Conservation (phyloP, 345 rosid species). For the Citrus maxima region DNA sequence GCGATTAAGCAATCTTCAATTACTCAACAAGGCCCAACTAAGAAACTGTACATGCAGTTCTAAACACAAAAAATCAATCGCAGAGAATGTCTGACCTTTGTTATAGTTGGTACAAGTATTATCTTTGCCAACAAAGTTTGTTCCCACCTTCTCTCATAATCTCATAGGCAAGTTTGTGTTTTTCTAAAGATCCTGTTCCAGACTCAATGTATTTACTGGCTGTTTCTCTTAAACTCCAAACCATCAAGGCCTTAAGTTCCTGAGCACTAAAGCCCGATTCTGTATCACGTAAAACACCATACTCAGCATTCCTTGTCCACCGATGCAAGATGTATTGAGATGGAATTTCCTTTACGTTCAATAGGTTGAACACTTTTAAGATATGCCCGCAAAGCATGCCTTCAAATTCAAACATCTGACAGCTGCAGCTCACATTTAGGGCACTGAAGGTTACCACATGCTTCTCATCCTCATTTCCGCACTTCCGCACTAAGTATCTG, state of each 20-base stretch:
- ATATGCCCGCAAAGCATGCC: conserved; percentile 82
- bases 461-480: conserved; percentile 73
- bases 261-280: conserved; percentile 58
- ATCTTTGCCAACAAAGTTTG: conserved; percentile 71
- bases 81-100: conserved; percentile 15
- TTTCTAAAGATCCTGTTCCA: conserved; percentile 65
- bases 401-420: conserved; percentile 91
- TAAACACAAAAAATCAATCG: conserved; percentile 15
- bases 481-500: conserved; percentile 59
- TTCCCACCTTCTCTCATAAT: conserved; percentile 80
- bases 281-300: conserved; percentile 48
- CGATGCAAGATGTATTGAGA: conserved; percentile 67
- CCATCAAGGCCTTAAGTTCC: conserved; percentile 65
- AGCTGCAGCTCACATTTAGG: conserved; percentile 69
- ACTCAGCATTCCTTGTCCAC: conserved; percentile 85
- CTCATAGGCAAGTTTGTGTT: conserved; percentile 78
- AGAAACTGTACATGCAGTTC: conserved; percentile 11
- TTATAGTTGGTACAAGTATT: conserved; percentile 5
- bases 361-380: conserved; percentile 65
- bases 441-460: conserved; percentile 63
- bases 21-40: neutral
- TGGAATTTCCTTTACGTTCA: conserved; percentile 74
- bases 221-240: conserved; percentile 90
- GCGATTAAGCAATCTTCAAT: neutral
- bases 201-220: conserved; percentile 74